Base-by-base conservation (phyloP, 1,139 yeast genomes). In the Saccharomycopsis hybrid region DNA sequence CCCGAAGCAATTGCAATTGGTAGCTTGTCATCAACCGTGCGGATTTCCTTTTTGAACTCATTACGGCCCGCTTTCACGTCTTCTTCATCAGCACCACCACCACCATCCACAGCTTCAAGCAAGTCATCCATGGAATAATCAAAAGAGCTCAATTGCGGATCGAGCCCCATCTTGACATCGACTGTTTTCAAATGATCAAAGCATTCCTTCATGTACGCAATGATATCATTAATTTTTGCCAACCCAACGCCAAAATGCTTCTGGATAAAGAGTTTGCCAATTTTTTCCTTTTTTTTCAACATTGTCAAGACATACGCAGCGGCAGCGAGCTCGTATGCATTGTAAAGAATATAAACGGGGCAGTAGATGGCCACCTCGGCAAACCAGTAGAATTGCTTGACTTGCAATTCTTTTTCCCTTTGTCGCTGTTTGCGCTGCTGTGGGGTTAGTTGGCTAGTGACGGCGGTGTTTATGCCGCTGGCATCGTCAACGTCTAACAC, bases 231-330 rank as follows among this genome's bases (percentile, higher is more conserved):
- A 13, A 51, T 37, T 24, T 30, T 31, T 8, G 13, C n/a, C 18
- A 48, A 13, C 5, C 52, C 49, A 7, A 51, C 54, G 4, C 45
- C 49, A 38, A 51, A 51, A 2, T 13, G 35, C 9, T 39, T 30
- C 30, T 45, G 49, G 18, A 51, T 28, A 42, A 49, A 49, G n/a
- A 9, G 11, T 13, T 45, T 29, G 9, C 46, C 46, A 28, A 49
- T 24, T 27, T 37, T 32, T 13, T 30, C 18, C 18, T 45, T 40
- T 18, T 32, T 36, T 5, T 18, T 7, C 11, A 43, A 63, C 49
- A 66, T 64, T 2, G 68, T 67, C 29, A 65, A 54, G 48, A 66
- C 63, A 11, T 66, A 48, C 11, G 62, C 52, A 5, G 68, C 57
- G 1, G 68, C 67, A 2, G 65, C 68, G 2, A 64, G 56, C 53